A percentile compares a stretch with the other conserved stretches of the same genome.
phyloP scores from a whole-genome alignment of 208 protist genomes.

The Trypanosoma avium region DNA sequence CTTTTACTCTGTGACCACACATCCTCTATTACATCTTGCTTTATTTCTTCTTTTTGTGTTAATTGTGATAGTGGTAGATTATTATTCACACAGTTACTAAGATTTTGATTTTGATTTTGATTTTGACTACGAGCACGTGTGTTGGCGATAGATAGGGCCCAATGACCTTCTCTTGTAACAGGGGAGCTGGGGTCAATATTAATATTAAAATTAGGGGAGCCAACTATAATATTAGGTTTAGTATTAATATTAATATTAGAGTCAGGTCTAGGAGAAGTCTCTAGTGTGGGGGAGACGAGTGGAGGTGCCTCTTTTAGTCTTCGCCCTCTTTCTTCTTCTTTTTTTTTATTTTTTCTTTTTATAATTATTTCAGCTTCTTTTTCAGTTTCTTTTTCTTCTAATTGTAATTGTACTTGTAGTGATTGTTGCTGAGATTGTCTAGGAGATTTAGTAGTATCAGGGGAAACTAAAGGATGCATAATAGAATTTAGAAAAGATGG shows the following conservation, averaged over 20 bases:
- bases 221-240: no score
- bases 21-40: no score
- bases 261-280: neutral
- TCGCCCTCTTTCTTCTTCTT: no score
- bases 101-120: neutral
- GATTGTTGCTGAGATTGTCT: neutral
- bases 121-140: neutral
- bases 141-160: neutral
- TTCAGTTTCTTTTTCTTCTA: neutral
- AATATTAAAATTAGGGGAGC: no score
- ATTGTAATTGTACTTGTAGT: neutral
- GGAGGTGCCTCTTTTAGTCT: neutral
- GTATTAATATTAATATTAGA: no score
- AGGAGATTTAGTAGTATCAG: neutral
- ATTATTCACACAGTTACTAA: neutral
- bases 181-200: no score
- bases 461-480: neutral
- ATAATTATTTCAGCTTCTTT: no score
- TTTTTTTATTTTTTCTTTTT: no score
- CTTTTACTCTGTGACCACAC: neutral
- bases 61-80: neutral
- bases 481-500: conserved; percentile 3
- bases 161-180: neutral
- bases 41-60: neutral
- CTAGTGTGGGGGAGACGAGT: neutral